Conservation (phyloP, 2,329 filamentous ascomycete genomes). For the Triangularia setosa region DNA sequence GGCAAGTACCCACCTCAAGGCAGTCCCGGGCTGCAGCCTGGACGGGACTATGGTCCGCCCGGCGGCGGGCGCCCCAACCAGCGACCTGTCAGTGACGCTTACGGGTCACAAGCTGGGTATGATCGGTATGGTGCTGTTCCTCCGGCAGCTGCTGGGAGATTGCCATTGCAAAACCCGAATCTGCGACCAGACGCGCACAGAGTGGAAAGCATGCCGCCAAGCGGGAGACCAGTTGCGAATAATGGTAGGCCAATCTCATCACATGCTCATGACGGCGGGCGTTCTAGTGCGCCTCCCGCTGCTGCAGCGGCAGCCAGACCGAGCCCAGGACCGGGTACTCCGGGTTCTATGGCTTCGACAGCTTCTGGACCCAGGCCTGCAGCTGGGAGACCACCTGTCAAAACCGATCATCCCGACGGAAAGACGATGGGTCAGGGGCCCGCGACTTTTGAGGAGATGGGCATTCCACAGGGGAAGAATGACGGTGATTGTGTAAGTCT, state of each 20-base stretch:
- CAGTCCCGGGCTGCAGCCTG: conserved; percentile 26
- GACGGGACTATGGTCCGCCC: conserved; percentile 38
- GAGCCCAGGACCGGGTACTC: conserved; percentile 5
- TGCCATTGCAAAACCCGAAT: not conserved
- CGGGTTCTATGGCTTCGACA: conserved; percentile 8
- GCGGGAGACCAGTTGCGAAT: conserved; percentile 9
- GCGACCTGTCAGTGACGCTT: not conserved
- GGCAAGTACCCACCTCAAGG: conserved; percentile 14
- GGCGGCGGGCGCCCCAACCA: conserved; percentile 4
- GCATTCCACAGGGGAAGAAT: conserved; percentile 76
- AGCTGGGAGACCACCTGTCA: conserved; percentile 25
- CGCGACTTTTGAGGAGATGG: conserved; percentile 98
- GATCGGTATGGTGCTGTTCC: not conserved
- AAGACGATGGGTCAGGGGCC: conserved; percentile 67
- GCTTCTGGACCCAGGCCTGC: conserved; percentile 2
- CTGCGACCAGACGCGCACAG: conserved; percentile 24
- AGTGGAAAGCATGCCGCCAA: conserved; percentile 18
- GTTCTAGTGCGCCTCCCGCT: conserved; percentile 18
- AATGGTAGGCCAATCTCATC: conserved; percentile 27
- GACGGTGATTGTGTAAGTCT: conserved; percentile 84
- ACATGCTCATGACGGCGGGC: conserved; percentile 13
- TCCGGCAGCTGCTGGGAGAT: not conserved
- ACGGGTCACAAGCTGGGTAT: not conserved
- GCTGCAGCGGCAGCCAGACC: conserved; percentile 2
- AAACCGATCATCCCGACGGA: conserved; percentile 35